Evolutionary conservation across 805 yeast genomes (phyloP), one percentile per base, ranked within the genome.

Genomic region (Suhomyces tanzawaensis): DNA sequence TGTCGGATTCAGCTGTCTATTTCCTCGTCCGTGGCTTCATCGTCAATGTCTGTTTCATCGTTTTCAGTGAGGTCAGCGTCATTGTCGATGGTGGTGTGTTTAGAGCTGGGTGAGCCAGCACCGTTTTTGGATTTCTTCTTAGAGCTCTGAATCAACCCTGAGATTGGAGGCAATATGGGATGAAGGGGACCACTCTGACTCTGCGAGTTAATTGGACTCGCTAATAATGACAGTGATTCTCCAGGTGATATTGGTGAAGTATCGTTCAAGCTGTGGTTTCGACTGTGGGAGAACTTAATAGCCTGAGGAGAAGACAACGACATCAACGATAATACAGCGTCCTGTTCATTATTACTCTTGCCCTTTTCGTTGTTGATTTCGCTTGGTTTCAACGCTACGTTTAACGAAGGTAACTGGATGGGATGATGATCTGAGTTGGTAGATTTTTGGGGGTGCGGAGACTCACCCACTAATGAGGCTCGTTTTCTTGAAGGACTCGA

Each of bases 271-370:
- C 45, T 41, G 22, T 41, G 45, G 13, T 30, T 37, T 17, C 44
- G 37, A 22, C 40, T 32, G 27, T 40, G 48, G 6, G 41, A 19
- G 31, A 56, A 57, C 33, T 60, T 62, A 27, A 50, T 45, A 13
- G 60, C 37, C 46, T 64, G 71, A 2, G 82, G 81, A 1, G 80
- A 73, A 6, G 81, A 68, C 28, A 77, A 60, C 26, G 79, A 72
- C 70, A 77, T 77, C 36, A 77, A 60, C 16, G 81, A 74, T 51
- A 71, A 59, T 8, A 77, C 71, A 5, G 82, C 82, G 34, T 76
- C 81, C 48, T 76, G 76, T 44, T 77, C 82, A 33, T 59, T 54
- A 44, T 58, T 55, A 43, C 56, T 45, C 36, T 54, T 33, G 19
- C 31, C 27, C 29, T 21, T 22, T 7, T 39, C 40, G 7, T 11